Percentiles rank a stretch among this genome's conserved stretches.
These are phyloP conservation scores for Populus hybrid DNA, from an alignment of 441 rosid genomes.

Conservation along the genomic window DNA sequence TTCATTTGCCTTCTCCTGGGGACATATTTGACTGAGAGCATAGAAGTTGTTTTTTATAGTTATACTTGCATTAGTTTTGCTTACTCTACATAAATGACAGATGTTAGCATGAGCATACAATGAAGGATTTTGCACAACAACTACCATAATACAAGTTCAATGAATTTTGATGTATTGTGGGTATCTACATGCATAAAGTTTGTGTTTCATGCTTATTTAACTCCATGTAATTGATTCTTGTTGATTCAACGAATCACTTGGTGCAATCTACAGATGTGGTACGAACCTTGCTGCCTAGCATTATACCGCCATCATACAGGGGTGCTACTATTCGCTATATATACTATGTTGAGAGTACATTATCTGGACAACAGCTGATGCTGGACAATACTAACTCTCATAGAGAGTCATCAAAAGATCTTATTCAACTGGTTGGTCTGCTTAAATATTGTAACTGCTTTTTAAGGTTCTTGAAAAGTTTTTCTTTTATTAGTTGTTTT, in stretches of 20 bases:
- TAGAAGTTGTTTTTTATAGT: background rate
- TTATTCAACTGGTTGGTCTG: slow-evolving; percentile 60
- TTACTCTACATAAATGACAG: background rate
- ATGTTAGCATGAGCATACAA: background rate
- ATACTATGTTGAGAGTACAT: slow-evolving; percentile 64
- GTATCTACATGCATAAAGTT: background rate
- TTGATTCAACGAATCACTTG: background rate
- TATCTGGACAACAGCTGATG: slow-evolving; percentile 60
- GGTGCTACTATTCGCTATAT: slow-evolving; percentile 86
- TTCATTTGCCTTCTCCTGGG: background rate
- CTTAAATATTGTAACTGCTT: slow-evolving; percentile 6
- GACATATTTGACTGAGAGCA: background rate
- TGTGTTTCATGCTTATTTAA: background rate
- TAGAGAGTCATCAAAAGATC: slow-evolving; percentile 42
- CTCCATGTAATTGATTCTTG: background rate
- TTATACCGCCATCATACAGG: slow-evolving; percentile 82
- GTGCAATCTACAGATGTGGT: slow-evolving; percentile 58
- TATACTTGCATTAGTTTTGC: background rate
- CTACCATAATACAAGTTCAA: background rate
- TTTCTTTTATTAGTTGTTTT: background rate
- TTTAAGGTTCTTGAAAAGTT: slow-evolving; percentile 1
- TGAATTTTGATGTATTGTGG: background rate
- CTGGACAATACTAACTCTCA: slow-evolving; percentile 58
- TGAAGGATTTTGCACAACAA: background rate
- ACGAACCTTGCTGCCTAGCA: slow-evolving; percentile 62